A percentile compares a stretch with the other conserved stretches of the same genome.
phyloP scores from a whole-genome alignment of 176 grass and related monocot genomes.

The Hordeum marinum region DNA sequence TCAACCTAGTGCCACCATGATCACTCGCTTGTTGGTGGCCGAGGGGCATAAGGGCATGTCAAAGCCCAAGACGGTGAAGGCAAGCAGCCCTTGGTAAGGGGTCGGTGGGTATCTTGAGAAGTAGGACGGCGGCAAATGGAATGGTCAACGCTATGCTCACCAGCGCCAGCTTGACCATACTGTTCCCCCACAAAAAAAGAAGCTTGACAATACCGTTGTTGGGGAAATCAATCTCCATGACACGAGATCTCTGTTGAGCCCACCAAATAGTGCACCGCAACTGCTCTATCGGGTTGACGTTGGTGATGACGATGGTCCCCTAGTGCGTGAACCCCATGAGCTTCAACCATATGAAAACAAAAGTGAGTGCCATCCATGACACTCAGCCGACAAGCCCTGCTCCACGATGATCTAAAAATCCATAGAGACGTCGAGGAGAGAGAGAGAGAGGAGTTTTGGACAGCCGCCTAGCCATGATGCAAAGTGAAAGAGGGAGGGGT shows the following conservation, averaged over 20 bases:
- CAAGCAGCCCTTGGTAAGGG: not conserved
- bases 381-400: constrained; percentile 20
- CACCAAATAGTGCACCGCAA: constrained; percentile 23
- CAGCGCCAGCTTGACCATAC: constrained; percentile 21
- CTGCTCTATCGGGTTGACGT: not conserved
- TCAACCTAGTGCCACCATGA: not conserved
- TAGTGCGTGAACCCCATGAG: constrained; percentile 37
- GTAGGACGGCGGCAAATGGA: constrained; percentile 33
- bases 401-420: constrained; percentile 38
- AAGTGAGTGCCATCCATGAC: constrained; percentile 27
- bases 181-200: too few species aligned
- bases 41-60: constrained; percentile 9
- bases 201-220: constrained; percentile 3
- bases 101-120: constrained; percentile 39
- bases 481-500: too few species aligned
- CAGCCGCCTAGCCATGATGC: too few species aligned
- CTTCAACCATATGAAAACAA: constrained; percentile 41
- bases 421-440: not conserved
- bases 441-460: too few species aligned
- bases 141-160: constrained; percentile 25
- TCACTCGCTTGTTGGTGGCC: constrained; percentile 25
- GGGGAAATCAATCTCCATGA: constrained; percentile 19
- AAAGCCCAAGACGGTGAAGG: constrained; percentile 27
- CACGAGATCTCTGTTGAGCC: constrained; percentile 18
- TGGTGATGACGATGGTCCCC: constrained; percentile 21